Evolutionary conservation across 192 early-diverging fungal species (phyloP).

Genomic region (Chytriomyces sp.): DNA sequence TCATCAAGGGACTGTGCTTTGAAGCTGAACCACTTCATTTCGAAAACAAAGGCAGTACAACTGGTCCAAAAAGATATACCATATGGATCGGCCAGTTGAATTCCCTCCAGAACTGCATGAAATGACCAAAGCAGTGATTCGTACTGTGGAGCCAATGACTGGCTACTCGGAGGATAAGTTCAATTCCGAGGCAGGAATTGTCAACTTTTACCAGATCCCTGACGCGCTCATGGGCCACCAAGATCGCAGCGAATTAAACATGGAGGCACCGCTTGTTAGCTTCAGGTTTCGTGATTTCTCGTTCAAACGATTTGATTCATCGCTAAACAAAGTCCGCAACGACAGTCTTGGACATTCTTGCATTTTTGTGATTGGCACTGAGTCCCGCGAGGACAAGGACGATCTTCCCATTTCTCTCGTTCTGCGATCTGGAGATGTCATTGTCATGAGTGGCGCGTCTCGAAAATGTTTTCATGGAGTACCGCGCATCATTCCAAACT

Average conservation of each 20-base stretch:
- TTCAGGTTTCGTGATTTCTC: conserved; percentile 37
- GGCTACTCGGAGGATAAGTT: conserved; percentile 63
- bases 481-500: conserved; percentile 75
- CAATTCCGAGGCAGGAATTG: conserved; percentile 85
- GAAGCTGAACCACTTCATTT: neutral
- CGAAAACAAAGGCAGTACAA: conserved; percentile 24
- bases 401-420: conserved; percentile 68
- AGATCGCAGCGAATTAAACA: conserved; percentile 87
- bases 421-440: conserved; percentile 84
- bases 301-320: conserved; percentile 26
- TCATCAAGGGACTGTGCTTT: neutral
- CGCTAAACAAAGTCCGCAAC: neutral
- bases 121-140: conserved; percentile 71
- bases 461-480: conserved; percentile 86
- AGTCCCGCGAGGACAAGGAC: conserved; percentile 62
- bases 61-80: conserved; percentile 82
- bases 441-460: conserved; percentile 84
- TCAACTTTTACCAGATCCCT: conserved; percentile 88
- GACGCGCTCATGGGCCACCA: conserved; percentile 91
- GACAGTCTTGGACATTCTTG: conserved; percentile 73
- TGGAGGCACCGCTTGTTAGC: conserved; percentile 76
- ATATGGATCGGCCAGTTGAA: conserved; percentile 65
- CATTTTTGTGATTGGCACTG: conserved; percentile 82
- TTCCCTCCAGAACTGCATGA: conserved; percentile 72
- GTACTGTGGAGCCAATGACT: conserved; percentile 62